phyloP scores from a whole-genome alignment of 345 rosid genomes.

The Boechera retrofracta region DNA sequence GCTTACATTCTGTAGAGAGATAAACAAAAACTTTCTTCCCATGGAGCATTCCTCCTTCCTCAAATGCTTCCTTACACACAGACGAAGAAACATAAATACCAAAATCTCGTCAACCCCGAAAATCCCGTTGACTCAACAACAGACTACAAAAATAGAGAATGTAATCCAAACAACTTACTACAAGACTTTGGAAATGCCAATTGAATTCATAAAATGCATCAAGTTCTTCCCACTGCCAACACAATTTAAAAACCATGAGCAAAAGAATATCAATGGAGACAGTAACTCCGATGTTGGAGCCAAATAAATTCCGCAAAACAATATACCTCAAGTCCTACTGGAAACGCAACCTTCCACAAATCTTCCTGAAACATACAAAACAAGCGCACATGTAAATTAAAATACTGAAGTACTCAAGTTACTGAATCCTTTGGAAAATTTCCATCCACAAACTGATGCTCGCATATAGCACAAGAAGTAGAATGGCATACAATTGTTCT shows the following conservation, averaged over 20 bases:
- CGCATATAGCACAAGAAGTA: too few relatives aligned
- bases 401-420: too few relatives aligned
- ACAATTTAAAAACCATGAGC: conserved; percentile 6
- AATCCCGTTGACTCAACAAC: too few relatives aligned
- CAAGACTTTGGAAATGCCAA: conserved; percentile 88
- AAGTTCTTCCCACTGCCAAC: conserved; percentile 77
- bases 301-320: too few relatives aligned
- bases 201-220: conserved; percentile 64
- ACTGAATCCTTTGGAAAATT: too few relatives aligned
- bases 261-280: not conserved
- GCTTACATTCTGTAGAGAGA: conserved; percentile 84
- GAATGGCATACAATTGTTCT: too few relatives aligned
- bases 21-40: conserved; percentile 81
- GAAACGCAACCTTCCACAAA: not conserved
- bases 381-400: not conserved
- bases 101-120: not conserved
- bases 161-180: conserved; percentile 55
- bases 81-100: not conserved
- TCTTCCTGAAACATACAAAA: not conserved
- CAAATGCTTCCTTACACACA: conserved; percentile 70
- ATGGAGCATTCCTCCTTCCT: conserved; percentile 67
- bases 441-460: too few relatives aligned
- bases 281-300: not conserved
- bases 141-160: not conserved
- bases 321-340: conserved; percentile 59